Conservation (phyloP, 352 stramenopile species). For the Phytophthora ramorum region DNA sequence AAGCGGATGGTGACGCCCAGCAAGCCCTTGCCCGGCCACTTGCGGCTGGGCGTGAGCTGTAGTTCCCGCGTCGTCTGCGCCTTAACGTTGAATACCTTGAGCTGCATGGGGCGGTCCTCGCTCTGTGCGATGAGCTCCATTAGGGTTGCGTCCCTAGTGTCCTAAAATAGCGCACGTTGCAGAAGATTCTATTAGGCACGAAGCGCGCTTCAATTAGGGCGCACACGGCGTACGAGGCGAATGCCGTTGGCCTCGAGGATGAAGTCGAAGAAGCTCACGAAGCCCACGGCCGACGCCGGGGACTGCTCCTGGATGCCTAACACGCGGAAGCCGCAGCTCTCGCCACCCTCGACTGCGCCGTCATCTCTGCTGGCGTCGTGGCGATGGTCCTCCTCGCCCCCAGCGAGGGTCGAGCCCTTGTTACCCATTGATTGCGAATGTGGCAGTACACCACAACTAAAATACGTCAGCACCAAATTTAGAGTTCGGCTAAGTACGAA, state of each 20-base stretch:
- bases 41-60: slow-evolving; percentile 90
- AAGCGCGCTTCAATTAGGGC: background rate
- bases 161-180: slow-evolving; percentile 33
- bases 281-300: slow-evolving; percentile 90
- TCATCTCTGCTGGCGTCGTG: slow-evolving; percentile 21
- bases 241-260: slow-evolving; percentile 95
- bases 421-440: slow-evolving; percentile 48
- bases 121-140: slow-evolving; percentile 93
- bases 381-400: slow-evolving; percentile 7
- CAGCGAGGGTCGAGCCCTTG: slow-evolving; percentile 47
- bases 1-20: slow-evolving; percentile 98
- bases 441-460: background rate
- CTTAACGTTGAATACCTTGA: slow-evolving; percentile 87
- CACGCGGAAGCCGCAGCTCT: slow-evolving; percentile 94
- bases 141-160: slow-evolving; percentile 88
- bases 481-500: slow-evolving; percentile 21
- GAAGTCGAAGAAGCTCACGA: slow-evolving; percentile 99
- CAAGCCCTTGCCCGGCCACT: slow-evolving; percentile 95
- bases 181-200: slow-evolving; percentile 4
- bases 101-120: slow-evolving; percentile 75
- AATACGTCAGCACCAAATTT: background rate
- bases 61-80: slow-evolving; percentile 74
- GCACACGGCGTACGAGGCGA: slow-evolving; percentile 52
- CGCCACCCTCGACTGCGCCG: slow-evolving; percentile 56
- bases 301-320: slow-evolving; percentile 96